Evolutionary conservation across 768 basidiomycete species (phyloP), one percentile per base, ranked within the genome.

Genomic region (Panellus pusillus): DNA sequence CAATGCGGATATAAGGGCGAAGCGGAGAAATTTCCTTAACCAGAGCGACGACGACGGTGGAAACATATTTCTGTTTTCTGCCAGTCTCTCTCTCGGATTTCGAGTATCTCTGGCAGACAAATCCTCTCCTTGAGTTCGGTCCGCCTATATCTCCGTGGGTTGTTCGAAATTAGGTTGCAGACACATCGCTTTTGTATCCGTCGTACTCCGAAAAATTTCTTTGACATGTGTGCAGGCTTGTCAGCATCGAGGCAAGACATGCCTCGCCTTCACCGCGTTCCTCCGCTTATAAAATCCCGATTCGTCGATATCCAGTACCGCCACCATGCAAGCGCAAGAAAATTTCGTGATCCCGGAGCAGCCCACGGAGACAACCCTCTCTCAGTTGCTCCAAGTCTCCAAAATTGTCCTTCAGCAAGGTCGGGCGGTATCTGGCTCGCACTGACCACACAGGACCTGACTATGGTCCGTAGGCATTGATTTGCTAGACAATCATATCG

Each of bases 31-130:
- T 47, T 60, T 50, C 50, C 58, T 57, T 47, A 50, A 68, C 78
- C 86, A 84, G 83, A 83, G 79, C 77, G 84, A 86, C 79, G 89
- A 91, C 77, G 89, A 91, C 89, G 88, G 86, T 77, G 68, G 81
- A 78, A 64, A 48, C 62, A 58, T 63, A 63, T 54, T 54, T 51
- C 55, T 44, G 48, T 54, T 61, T 53, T 66, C 75, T 78, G 78
- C 84, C 85, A 80, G 88, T 90, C 89, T 90, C 89, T 83, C 79
- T 78, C 75, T 81, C 75, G 65, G 66, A 66, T 64, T 57, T 55
- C 63, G 63, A 72, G 66, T 79, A 27, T 17, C 39, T 84, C 83
- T 89, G 87, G 80, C 58, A 91, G 79, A 89, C 52, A 32, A 66
- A 80, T 50, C 70, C 85, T 86, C 78, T 72, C 87, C 80, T 88